Base-by-base conservation (phyloP, 768 basidiomycete genomes). In the Rhodosporidiobolus odoratus region DNA sequence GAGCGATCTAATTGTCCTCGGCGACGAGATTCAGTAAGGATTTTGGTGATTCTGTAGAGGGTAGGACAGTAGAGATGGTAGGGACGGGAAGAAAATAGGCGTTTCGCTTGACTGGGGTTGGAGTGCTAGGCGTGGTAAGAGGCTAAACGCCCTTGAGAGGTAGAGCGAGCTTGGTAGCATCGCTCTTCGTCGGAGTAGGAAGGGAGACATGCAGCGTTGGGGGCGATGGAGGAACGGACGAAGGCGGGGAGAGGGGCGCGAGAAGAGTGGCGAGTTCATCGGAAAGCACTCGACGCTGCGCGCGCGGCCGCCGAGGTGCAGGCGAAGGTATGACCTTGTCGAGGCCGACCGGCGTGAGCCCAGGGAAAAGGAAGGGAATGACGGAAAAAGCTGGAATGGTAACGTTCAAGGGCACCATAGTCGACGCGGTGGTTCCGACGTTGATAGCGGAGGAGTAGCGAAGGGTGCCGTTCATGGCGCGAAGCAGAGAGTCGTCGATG, bases 361-460 rank as follows among this genome's bases (percentile, higher is more conserved):
- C n/a, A n/a, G n/a, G n/a, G n/a, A n/a, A n/a, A n/a, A 23, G 17
- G 60, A 13, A 17, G 60, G 8, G 34, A 13, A 8, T 15, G 57
- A n/a, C n/a, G 50, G 4, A 38, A 15, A 4, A 9, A 37, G 12
- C 10, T 17, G 19, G 32, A 65, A 43, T 5, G 63, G 63, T n/a
- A n/a, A n/a, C n/a, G n/a, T n/a, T n/a, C n/a, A 17, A 65, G 23
- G 43, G 53, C 4, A 45, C 56, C 30, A n/a, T n/a, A n/a, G n/a
- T n/a, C 1, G 37, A 40, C 3, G 63, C 63, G 23, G 43, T 57
- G 13, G 63, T 65, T 32, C 63, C 63, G 41, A 45, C 32, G 63
- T n/a, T 34, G 25, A 56, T 12, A 9, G n/a, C 48, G 23, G 53
- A 57, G 6, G 48, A 54, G 63, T 47, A 65, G 19, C 37, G 47